Conservation (phyloP, 768 basidiomycete species). For the Suillus decipiens region DNA sequence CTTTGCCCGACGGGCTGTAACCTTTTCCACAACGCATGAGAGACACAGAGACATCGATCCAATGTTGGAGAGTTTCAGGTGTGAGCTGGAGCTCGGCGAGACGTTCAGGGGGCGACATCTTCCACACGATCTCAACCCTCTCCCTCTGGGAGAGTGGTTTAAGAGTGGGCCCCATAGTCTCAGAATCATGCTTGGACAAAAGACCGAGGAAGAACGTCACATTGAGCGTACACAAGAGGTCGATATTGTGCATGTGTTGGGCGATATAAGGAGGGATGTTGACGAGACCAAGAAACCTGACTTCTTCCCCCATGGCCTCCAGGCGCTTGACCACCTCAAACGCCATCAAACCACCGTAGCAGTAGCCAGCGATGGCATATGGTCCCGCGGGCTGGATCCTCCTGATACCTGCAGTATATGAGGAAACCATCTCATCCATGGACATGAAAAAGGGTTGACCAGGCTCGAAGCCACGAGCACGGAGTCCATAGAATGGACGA, state of each 20-base stretch:
- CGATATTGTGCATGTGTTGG: conserved; percentile 42
- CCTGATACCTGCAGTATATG: conserved; percentile 34
- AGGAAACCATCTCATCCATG: conserved; percentile 35
- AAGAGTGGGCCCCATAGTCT: conserved; percentile 21
- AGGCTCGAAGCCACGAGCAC: conserved; percentile 40
- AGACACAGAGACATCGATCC: conserved; percentile 32
- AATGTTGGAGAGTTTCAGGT: conserved; percentile 26
- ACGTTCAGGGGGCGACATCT: conserved; percentile 29
- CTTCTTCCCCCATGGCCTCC: conserved; percentile 29
- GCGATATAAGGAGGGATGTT: conserved; percentile 40
- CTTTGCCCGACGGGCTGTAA: conserved; percentile 26
- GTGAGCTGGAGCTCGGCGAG: conserved; percentile 31
- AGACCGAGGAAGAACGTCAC: conserved; percentile 44
- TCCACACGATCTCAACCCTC: conserved; percentile 29
- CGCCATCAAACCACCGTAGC: conserved; percentile 39
- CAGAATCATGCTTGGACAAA: conserved; percentile 26
- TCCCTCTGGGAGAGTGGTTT: conserved; percentile 22
- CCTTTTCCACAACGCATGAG: conserved; percentile 31
- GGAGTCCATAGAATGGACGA: conserved; percentile 39
- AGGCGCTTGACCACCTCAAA: conserved; percentile 38
- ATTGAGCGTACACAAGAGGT: conserved; percentile 42
- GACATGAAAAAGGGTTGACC: conserved; percentile 32
- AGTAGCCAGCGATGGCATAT: conserved; percentile 40
- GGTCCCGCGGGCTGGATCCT: conserved; percentile 32
- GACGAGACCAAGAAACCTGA: conserved; percentile 37